Conservation (phyloP, 2,329 filamentous ascomycete species). For the Helicocarpus griseus region DNA sequence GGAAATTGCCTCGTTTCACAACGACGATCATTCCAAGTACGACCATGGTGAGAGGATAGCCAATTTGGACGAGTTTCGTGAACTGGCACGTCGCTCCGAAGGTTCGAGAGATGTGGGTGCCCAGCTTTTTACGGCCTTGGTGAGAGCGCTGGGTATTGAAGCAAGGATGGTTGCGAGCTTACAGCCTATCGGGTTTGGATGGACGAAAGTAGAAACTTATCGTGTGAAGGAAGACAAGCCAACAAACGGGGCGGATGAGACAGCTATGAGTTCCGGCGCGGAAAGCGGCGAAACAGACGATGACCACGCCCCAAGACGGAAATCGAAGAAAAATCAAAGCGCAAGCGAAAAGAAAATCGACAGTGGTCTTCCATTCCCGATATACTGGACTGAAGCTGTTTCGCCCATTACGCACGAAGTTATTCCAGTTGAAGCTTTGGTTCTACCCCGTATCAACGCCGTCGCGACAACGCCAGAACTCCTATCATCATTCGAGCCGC, state of each 20-base stretch:
- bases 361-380: conserved; percentile 68
- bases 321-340: conserved; percentile 4
- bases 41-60: conserved; percentile 67
- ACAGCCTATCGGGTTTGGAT: conserved; percentile 82
- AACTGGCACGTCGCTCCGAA: conserved; percentile 56
- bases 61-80: conserved; percentile 58
- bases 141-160: conserved; percentile 73
- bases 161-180: conserved; percentile 74
- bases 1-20: conserved; percentile 60
- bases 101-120: conserved; percentile 83
- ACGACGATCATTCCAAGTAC: conserved; percentile 51
- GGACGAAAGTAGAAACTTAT: conserved; percentile 77
- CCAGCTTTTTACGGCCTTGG: conserved; percentile 78
- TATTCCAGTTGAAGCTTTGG: conserved; percentile 66
- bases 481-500: conserved; percentile 67
- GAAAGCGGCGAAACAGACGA: neutral
- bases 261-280: conserved; percentile 9
- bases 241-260: conserved; percentile 7
- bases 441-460: conserved; percentile 46
- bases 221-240: conserved; percentile 31
- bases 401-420: conserved; percentile 73
- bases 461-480: conserved; percentile 65
- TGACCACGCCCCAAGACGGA: neutral
- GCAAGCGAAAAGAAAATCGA: conserved; percentile 47
- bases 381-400: conserved; percentile 87